Base-by-base conservation (phyloP, 768 basidiomycete genomes). In the Auricularia auricula-judae region DNA sequence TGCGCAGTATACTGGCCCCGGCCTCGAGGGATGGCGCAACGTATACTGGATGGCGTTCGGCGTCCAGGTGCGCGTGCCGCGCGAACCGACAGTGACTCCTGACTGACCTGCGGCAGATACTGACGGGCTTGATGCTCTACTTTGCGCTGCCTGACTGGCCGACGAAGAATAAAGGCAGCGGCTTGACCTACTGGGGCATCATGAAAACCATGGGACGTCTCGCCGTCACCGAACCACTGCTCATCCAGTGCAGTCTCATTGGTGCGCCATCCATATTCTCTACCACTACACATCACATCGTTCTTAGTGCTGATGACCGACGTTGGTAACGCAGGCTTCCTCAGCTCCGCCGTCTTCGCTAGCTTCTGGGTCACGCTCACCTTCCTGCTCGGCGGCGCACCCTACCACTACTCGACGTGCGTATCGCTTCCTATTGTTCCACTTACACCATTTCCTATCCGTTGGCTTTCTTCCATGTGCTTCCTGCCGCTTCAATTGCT, bases 161-260 rank as follows among this genome's bases (percentile, higher is more conserved):
- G 0, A 75, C 77, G 39, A 79, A 78, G 65, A 75, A 74, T 54
- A 72, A 73, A 3, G 47, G 68, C 11, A 72, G 67, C 10, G 71
- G 70, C 1, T 62, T 81, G 7, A 73, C 75, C 1, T 82, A 82
- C 64, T 66, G 63, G 10, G 64, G 68, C 8, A 72, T 74, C 36
- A 65, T 80, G 33, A 70, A 67, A 73, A 87, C 86, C 8, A 93
- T 93, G 92, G 86, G 77, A 4, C 87, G 85, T 72, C 88, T 85
- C 68, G 77, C 85, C 0, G 78, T 86, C 43, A 93, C 88, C 0
- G 89, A 94, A 72, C 92, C 93, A 0, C 75, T 87, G 23, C 76
- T 95, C 36, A 80, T 92, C 10, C 92, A 94, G 72, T 71, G 69
- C 12, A 74, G 71, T 36, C 33, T 76, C 53, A 71, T 70, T 1